A percentile compares a stretch with the other conserved stretches of the same genome.
These are phyloP conservation scores for Cephaloascus albidus DNA, from an alignment of 805 yeast species.

Conservation along the genomic window DNA sequence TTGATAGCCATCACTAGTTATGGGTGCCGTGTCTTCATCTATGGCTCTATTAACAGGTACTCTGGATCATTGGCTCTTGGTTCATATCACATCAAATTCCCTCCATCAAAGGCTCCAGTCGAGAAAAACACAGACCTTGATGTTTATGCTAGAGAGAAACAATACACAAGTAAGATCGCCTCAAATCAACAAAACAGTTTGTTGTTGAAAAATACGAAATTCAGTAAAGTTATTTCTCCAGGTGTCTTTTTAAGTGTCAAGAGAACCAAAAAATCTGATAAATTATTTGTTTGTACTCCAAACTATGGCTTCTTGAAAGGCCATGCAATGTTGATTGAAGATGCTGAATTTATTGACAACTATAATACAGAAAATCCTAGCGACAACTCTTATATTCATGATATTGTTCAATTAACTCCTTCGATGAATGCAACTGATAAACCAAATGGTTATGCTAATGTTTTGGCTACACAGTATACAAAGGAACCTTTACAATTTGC, in stretches of 20 bases:
- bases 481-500: slow-evolving; percentile 64
- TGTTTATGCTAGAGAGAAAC: slow-evolving; percentile 29
- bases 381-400: slow-evolving; percentile 41
- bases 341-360: slow-evolving; percentile 58
- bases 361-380: slow-evolving; percentile 11
- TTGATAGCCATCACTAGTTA: slow-evolving; percentile 71
- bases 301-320: slow-evolving; percentile 80
- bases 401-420: slow-evolving; percentile 62
- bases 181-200: slow-evolving; percentile 28
- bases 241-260: slow-evolving; percentile 74
- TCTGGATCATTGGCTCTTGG: slow-evolving; percentile 13
- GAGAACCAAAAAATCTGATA: slow-evolving; percentile 29
- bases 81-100: slow-evolving; percentile 45
- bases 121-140: slow-evolving; percentile 29
- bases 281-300: slow-evolving; percentile 66
- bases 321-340: slow-evolving; percentile 65
- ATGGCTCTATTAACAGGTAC: slow-evolving; percentile 28
- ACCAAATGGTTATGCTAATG: slow-evolving; percentile 80
- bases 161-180: slow-evolving; percentile 26
- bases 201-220: slow-evolving; percentile 46
- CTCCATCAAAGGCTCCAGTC: slow-evolving; percentile 47
- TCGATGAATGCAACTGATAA: slow-evolving; percentile 61
- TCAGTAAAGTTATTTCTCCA: slow-evolving; percentile 64
- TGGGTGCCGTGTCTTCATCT: slow-evolving; percentile 72
- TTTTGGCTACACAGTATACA: slow-evolving; percentile 79